Evolutionary conservation across 495 filamentous ascomycete species (phyloP).

Genomic region (Penicillium desertorum): DNA sequence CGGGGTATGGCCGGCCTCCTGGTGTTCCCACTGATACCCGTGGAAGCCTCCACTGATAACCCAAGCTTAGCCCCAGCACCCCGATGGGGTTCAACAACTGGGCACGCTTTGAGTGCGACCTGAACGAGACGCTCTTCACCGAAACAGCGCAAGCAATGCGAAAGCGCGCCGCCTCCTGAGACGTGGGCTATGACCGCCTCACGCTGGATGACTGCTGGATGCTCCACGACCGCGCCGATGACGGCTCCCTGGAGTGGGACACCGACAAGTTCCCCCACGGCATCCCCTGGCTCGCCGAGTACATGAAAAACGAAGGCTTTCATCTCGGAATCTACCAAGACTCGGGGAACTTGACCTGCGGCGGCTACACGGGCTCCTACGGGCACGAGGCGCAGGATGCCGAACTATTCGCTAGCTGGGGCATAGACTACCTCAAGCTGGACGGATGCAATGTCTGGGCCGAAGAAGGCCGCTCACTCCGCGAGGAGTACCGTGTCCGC

Average conservation of each 20-base stretch:
- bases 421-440: constrained; percentile 45
- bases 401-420: constrained; percentile 40
- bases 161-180: constrained; percentile 36
- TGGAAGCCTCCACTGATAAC: constrained; percentile 22
- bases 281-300: constrained; percentile 40
- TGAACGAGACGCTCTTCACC: constrained; percentile 45
- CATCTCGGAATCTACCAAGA: constrained; percentile 45
- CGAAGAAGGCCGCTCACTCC: constrained; percentile 21
- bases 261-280: constrained; percentile 38
- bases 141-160: constrained; percentile 41
- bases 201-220: constrained; percentile 49
- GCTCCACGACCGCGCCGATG: constrained; percentile 25
- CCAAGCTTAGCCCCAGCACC: constrained; percentile 33
- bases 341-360: constrained; percentile 42
- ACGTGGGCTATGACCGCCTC: constrained; percentile 42
- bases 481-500: constrained; percentile 33
- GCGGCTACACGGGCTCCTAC: constrained; percentile 41
- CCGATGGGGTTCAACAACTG: constrained; percentile 51
- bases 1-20: constrained; percentile 20
- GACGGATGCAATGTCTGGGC: constrained; percentile 42
- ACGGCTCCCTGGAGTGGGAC: constrained; percentile 40
- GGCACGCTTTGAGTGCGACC: constrained; percentile 43
- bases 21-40: constrained; percentile 18
- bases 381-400: constrained; percentile 39
- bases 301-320: constrained; percentile 34